These are phyloP conservation scores for Nicotiana attenuata DNA, from an alignment of 257 asterid genomes.

Conservation along the genomic window DNA sequence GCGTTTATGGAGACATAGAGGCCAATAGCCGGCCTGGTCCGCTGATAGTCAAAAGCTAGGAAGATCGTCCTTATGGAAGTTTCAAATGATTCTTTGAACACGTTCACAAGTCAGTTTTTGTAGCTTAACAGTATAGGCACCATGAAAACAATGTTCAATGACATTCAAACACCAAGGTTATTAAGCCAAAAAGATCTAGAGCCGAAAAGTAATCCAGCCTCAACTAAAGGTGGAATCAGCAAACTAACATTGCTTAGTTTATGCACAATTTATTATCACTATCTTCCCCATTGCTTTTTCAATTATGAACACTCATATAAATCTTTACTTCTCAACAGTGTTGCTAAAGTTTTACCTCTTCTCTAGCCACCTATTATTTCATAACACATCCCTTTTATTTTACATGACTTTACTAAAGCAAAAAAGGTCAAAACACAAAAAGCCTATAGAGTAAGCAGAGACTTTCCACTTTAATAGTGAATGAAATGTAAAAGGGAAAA, in stretches of 20 bases:
- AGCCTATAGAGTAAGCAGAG: neutral
- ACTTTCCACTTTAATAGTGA: neutral
- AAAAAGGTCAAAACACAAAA: neutral
- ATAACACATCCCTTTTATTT: neutral
- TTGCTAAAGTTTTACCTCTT: neutral
- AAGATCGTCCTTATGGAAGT: neutral
- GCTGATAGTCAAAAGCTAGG: neutral
- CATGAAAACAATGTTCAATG: neutral
- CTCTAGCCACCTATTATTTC: neutral
- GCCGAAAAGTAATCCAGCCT: neutral
- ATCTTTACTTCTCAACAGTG: neutral
- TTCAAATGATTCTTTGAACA: neutral
- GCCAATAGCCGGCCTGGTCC: neutral
- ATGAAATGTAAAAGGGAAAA: neutral
- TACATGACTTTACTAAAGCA: neutral
- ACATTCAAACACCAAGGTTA: neutral
- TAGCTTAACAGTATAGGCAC: conserved; percentile 1
- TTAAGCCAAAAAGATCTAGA: neutral
- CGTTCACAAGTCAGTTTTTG: neutral
- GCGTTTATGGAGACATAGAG: neutral
- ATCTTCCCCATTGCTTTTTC: conserved; percentile 3
- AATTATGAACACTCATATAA: neutral
- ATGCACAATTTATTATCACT: neutral
- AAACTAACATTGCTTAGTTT: neutral
- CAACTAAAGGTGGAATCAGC: neutral